These are phyloP conservation scores for Pythium aquatile DNA, from an alignment of 352 stramenopile species.

Conservation along the genomic window DNA sequence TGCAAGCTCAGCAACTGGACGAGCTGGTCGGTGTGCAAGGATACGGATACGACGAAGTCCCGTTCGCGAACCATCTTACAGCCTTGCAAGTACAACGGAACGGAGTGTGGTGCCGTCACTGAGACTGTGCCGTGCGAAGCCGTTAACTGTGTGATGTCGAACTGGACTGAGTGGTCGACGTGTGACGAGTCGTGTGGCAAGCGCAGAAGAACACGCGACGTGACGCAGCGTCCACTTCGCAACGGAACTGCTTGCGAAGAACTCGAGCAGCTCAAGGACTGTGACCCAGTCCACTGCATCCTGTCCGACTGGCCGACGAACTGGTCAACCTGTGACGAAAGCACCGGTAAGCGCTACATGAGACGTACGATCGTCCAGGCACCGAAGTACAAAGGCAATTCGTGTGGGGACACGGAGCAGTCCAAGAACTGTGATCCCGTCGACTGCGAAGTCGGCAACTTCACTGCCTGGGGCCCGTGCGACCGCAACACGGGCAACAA, in stretches of 20 bases:
- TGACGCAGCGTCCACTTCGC: constrained; percentile 19
- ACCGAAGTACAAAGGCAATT: constrained; percentile 38
- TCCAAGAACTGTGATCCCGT: constrained; percentile 49
- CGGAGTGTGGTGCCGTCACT: constrained; percentile 24
- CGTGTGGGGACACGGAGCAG: constrained; percentile 33
- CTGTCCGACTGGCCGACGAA: constrained; percentile 16
- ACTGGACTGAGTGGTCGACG: constrained; percentile 34
- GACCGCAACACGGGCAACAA: constrained; percentile 30
- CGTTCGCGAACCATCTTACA: constrained; percentile 40
- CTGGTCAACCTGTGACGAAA: constrained; percentile 24
- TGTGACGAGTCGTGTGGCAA: constrained; percentile 56
- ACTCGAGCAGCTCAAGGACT: constrained; percentile 21
- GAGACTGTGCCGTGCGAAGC: constrained; percentile 22
- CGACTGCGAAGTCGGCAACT: constrained; percentile 46
- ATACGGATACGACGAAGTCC: constrained; percentile 41
- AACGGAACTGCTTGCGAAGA: constrained; percentile 5
- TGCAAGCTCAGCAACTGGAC: constrained; percentile 17
- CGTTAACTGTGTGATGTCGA: constrained; percentile 17
- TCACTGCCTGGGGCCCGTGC: constrained; percentile 40
- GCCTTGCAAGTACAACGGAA: constrained; percentile 37
- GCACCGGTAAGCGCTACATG: constrained; percentile 28
- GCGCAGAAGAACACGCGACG: constrained; percentile 19
- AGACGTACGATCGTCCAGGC: constrained; percentile 41
- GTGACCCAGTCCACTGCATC: constrained; percentile 16
- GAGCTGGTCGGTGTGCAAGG: constrained; percentile 22